Evolutionary conservation across 768 basidiomycete genomes (phyloP), one percentile per base, ranked within the genome.

Genomic region (Russula foetens): DNA sequence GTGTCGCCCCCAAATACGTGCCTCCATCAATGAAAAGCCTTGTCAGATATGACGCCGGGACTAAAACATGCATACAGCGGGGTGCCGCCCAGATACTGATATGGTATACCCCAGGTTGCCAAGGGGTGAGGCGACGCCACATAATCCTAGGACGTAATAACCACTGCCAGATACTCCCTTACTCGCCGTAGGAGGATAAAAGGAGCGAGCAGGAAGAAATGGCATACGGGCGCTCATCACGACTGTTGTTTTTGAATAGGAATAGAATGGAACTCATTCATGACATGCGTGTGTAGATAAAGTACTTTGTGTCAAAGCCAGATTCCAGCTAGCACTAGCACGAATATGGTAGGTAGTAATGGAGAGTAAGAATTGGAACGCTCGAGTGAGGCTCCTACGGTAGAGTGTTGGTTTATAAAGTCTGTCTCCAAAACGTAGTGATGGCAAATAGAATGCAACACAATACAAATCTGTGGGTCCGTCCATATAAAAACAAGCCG

Each of bases 321-420:
- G 51, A 2, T 8, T 15, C 35, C 24, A 41, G 38, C 59, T 49
- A 54, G 4, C 11, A 60, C 59, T 49, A 54, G 4, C 11, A 60
- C 54, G 48, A 14, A 41, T 56, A 60, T 56, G 43, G 53, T 50
- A 60, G 43, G 54, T 56, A 56, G 41, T 23, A 21, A 21, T 35
- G 59, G 14, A 48, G 14, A 15, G 35, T 28, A 51, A 3, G 33
- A 43, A 31, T 54, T 23, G 29, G 47, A 19, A 46, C 46, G 59
- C 46, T 51, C 43, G 21, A 21, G 31, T 21, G 12, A 57, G 23
- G 19, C 41, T 54, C 28, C 7, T 60, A 55, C 39, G 43, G 53
- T 60, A 41, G n/a, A n/a, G n/a, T n/a, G n/a, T n/a, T n/a, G n/a
- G n/a, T n/a, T n/a, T n/a, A n/a, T n/a, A n/a, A n/a, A n/a, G n/a